Conservation (phyloP, 2,329 filamentous ascomycete genomes). For the Cercospora zeina region DNA sequence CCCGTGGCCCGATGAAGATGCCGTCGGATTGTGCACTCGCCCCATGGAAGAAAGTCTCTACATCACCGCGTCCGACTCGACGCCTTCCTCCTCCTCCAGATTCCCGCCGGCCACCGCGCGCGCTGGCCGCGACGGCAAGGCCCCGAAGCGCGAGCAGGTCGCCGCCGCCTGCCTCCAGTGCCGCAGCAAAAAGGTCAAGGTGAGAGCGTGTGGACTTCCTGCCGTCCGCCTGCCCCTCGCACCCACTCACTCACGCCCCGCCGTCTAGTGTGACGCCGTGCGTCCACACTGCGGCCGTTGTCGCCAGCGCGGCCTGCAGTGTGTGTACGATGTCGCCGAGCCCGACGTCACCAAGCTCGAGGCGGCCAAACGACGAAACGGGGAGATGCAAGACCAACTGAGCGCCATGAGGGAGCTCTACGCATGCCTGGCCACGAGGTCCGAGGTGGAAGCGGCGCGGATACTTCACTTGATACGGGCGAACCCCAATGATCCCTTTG, state of each 20-base stretch:
- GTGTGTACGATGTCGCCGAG: conserved; percentile 16
- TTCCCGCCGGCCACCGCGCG: conserved; percentile 5
- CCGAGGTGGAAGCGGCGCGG: conserved; percentile 9
- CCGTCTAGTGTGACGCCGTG: conserved; percentile 14
- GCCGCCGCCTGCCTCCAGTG: conserved; percentile 16
- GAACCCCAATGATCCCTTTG: conserved; percentile 14
- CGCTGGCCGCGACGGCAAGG: conserved; percentile 12
- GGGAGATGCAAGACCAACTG: conserved; percentile 10
- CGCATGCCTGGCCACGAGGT: conserved; percentile 4
- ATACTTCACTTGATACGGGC: conserved; percentile 14
- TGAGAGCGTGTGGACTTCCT: background rate
- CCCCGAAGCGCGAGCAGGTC: conserved; percentile 16
- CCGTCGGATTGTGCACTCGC: background rate
- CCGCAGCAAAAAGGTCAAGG: conserved; percentile 19
- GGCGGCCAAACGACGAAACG: conserved; percentile 13
- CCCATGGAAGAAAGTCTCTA: conserved; percentile 12
- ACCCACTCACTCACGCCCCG: background rate
- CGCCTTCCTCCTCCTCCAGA: background rate
- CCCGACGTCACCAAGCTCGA: conserved; percentile 14
- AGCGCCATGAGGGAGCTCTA: conserved; percentile 16
- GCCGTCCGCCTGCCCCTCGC: background rate
- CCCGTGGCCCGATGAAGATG: conserved; percentile 1
- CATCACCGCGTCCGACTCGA: conserved; percentile 10
- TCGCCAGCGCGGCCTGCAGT: conserved; percentile 10
- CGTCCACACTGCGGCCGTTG: conserved; percentile 14